Base-by-base conservation (phyloP, 1,284 basidiomycete genomes). In the Sporisorium sorghi region DNA sequence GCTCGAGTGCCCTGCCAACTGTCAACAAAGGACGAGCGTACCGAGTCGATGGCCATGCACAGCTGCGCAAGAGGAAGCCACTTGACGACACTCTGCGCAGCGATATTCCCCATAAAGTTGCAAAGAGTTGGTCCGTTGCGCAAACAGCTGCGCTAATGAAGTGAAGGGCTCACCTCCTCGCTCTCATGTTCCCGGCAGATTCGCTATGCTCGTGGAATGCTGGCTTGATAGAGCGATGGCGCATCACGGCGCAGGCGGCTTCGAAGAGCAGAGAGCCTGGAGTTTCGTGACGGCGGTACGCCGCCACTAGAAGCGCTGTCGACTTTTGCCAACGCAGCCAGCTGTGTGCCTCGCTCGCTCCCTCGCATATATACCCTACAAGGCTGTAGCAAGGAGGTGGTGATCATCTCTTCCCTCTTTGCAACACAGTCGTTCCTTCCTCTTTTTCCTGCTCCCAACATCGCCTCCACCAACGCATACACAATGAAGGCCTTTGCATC, bases 401-500 rank as follows among this genome's bases (percentile, higher is more conserved):
- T 46, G 15, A 21, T 2, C 15, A 46, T 15, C 44, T 17, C 17
- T 9, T 12, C 11, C 7, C 15, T 12, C 14, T 11, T 50, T 33
- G n/a, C 1, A 21, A 32, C 30, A 19, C 3, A 9, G 7, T 32
- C 28, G 12, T 17, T 7, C 19, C 7, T 44, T 28, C 23, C 14
- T 28, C 17, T 19, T 11, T 23, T n/a, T 4, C n/a, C 35, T 17
- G 35, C 15, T 5, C 32, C 11, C 50, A 19, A n/a, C 28, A 17
- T 43, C 14, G 9, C 10, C 23, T 11, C 17, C 26, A 14, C 7
- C 24, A 26, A 49, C 43, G 4, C 21, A 9, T 14, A n/a, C 44
- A 63, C 10, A 12, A 64, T 64, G 67, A 70, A 70, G 57, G 37
- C 52, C 39, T 70, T 64, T 33, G 58, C 60, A 21, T 70, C 67